Percentiles rank a stretch among this genome's conserved stretches.
Evolutionary conservation across 2,329 filamentous ascomycete species (phyloP).

Genomic region (Peltaster fructicola): DNA sequence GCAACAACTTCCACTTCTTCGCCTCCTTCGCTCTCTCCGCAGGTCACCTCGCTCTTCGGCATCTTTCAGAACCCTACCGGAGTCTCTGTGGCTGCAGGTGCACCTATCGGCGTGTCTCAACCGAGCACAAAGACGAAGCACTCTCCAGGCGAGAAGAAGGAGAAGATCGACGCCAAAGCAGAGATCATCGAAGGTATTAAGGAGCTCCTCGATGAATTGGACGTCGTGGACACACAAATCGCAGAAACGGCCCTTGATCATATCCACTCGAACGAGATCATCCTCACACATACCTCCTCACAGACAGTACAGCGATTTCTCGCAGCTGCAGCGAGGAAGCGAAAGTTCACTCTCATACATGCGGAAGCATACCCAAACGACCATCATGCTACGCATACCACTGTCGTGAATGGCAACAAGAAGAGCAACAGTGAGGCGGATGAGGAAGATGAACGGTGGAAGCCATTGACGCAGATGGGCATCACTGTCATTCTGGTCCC

Average conservation of each 20-base stretch:
- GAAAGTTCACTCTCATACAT: conserved; percentile 81
- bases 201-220: conserved; percentile 90
- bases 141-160: conserved; percentile 18
- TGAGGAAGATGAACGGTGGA: conserved; percentile 44
- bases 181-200: conserved; percentile 89
- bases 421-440: conserved; percentile 25
- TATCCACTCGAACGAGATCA: conserved; percentile 82
- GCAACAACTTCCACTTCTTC: conserved; percentile 1
- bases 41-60: conserved; percentile 65
- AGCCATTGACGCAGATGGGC: conserved; percentile 59
- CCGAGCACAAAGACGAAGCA: conserved; percentile 7
- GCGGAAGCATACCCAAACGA: conserved; percentile 58
- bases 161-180: conserved; percentile 52
- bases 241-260: conserved; percentile 75
- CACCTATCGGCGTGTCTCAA: conserved; percentile 25
- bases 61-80: conserved; percentile 53
- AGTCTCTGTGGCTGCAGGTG: conserved; percentile 28
- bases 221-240: conserved; percentile 84
- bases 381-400: conserved; percentile 43
- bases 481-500: conserved; percentile 71
- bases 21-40: conserved; percentile 36
- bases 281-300: conserved; percentile 76
- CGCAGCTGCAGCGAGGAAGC: conserved; percentile 67
- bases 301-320: conserved; percentile 80
- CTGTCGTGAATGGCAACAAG: conserved; percentile 37